phyloP scores from a whole-genome alignment of 2,329 filamentous ascomycete genomes.

The Magnaporthiopsis rhizophila region DNA sequence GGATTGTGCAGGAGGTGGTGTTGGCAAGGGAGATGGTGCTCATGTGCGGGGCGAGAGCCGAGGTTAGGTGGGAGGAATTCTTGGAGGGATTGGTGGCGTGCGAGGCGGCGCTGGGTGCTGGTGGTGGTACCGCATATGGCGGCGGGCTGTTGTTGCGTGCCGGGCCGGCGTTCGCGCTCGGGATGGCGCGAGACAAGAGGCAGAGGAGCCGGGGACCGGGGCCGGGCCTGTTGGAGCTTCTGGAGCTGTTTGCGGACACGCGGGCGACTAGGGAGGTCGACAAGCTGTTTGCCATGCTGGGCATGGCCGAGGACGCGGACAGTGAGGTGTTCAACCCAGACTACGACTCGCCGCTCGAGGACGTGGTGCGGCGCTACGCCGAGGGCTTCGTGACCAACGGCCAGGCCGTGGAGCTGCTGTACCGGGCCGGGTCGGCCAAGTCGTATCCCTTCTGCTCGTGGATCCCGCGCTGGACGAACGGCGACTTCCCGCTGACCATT shows the following conservation, averaged over 20 bases:
- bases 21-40: neutral
- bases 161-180: neutral
- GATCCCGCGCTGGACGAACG: conserved; percentile 2
- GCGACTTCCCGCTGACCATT: neutral
- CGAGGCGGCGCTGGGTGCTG: neutral
- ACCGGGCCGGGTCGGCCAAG: neutral
- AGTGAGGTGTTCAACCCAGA: neutral
- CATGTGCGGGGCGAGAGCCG: neutral
- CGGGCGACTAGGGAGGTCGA: neutral
- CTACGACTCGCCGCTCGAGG: neutral
- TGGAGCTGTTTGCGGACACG: neutral
- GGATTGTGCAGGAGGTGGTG: conserved; percentile 1
- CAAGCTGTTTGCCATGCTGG: neutral
- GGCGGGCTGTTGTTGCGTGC: too few species aligned
- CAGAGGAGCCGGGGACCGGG: neutral
- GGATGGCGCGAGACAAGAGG: neutral
- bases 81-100: neutral
- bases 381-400: neutral
- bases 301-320: neutral
- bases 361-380: neutral
- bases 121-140: too few species aligned
- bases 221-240: neutral
- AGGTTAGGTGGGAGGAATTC: neutral
- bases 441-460: conserved; percentile 1
- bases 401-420: neutral